Evolutionary conservation across 805 yeast species (phyloP).

Genomic region (Pichia gijzeniarum): DNA sequence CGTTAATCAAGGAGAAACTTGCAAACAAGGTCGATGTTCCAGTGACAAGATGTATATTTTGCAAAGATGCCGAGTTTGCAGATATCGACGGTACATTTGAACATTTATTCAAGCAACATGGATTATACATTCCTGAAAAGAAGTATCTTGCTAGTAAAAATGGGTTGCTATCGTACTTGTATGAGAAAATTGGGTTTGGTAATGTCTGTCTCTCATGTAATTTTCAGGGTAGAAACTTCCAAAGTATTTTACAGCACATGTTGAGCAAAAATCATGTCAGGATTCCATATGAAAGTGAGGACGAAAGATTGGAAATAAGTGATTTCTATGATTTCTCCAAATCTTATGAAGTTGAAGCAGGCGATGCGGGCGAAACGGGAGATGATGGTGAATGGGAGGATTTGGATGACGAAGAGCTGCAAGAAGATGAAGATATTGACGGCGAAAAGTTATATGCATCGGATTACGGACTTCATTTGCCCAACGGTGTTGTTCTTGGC

Average conservation of each 20-base stretch:
- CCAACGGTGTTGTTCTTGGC: constrained; percentile 74
- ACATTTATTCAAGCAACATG: constrained; percentile 78
- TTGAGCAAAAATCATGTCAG: constrained; percentile 77
- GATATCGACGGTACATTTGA: constrained; percentile 40
- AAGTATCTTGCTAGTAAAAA: constrained; percentile 57
- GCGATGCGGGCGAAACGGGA: constrained; percentile 30
- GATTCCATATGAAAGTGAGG: constrained; percentile 79
- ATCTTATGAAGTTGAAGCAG: constrained; percentile 39
- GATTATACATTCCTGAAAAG: constrained; percentile 82
- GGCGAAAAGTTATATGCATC: constrained; percentile 28
- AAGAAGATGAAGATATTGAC: constrained; percentile 28
- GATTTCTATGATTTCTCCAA: constrained; percentile 81
- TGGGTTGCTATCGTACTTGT: constrained; percentile 71
- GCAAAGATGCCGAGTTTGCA: constrained; percentile 31
- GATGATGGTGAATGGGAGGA: constrained; percentile 34
- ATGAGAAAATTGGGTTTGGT: constrained; percentile 77
- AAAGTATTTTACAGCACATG: constrained; percentile 88
- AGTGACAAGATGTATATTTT: constrained; percentile 44
- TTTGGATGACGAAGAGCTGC: constrained; percentile 30
- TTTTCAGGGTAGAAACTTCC: constrained; percentile 77
- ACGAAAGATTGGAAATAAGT: constrained; percentile 68
- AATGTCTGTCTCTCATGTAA: constrained; percentile 76
- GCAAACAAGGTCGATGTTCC: constrained; percentile 43
- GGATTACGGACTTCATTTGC: constrained; percentile 64
- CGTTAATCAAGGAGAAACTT: constrained; percentile 39